Conservation (phyloP, 768 basidiomycete genomes). For the Phlebiopsis flavidoalba region DNA sequence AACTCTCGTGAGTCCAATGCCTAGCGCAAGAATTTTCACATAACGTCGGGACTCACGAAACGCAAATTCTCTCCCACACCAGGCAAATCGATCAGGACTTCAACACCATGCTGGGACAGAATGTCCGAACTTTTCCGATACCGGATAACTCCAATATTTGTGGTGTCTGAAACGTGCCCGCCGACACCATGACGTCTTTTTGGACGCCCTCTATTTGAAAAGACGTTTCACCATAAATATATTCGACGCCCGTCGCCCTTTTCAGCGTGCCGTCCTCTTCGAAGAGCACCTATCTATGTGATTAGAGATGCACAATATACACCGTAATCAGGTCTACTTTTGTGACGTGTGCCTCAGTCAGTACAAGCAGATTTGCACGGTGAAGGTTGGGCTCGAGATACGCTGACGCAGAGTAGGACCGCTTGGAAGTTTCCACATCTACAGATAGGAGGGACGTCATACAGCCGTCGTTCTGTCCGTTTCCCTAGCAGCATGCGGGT, state of each 20-base stretch:
- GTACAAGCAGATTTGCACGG: constrained; percentile 25
- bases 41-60: constrained; percentile 36
- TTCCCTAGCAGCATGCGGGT: constrained; percentile 1
- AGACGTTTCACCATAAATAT: neutral
- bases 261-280: neutral
- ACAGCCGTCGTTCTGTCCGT: constrained; percentile 12
- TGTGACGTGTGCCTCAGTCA: constrained; percentile 17
- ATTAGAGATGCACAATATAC: neutral
- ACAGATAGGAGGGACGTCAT: constrained; percentile 5
- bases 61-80: constrained; percentile 55
- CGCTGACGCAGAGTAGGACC: constrained; percentile 23
- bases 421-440: constrained; percentile 20
- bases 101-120: constrained; percentile 42
- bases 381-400: constrained; percentile 25
- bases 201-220: neutral
- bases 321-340: neutral
- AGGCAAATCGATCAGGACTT: constrained; percentile 39
- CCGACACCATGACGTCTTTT: constrained; percentile 1
- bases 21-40: neutral
- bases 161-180: constrained; percentile 22
- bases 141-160: constrained; percentile 48
- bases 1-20: neutral
- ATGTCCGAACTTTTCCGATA: constrained; percentile 45
- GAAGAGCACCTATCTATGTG: neutral
- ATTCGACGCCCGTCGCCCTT: neutral